A percentile compares a stretch with the other conserved stretches of the same genome.
Conservation (phyloP, 331 rosid genomes). For the Pyracantha coccinea region DNA sequence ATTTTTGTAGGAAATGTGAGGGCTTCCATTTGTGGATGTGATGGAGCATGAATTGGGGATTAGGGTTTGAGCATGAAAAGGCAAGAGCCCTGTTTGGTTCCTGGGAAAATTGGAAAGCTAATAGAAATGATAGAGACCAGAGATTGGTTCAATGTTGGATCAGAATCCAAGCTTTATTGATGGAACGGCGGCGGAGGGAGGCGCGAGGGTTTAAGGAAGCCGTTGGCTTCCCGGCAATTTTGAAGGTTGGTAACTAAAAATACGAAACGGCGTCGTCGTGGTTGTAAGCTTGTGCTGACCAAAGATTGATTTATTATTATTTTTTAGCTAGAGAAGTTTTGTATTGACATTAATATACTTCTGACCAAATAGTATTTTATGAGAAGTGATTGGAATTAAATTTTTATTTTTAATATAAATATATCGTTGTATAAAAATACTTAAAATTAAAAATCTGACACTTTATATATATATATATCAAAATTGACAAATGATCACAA, state of each 20-base stretch:
- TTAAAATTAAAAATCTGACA: no score
- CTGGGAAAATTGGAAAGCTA: background rate
- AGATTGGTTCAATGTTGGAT: background rate
- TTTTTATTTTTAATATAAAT: no score
- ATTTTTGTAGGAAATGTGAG: background rate
- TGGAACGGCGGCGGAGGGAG: background rate
- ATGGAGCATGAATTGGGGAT: slow-evolving; percentile 30
- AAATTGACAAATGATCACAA: no score
- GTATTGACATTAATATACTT: no score
- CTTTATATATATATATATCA: no score
- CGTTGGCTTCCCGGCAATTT: slow-evolving; percentile 34
- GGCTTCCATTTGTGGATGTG: slow-evolving; percentile 19
- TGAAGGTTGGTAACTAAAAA: background rate
- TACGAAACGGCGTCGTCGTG: background rate
- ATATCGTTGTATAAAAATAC: no score
- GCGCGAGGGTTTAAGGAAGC: slow-evolving; percentile 24
- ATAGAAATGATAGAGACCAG: background rate
- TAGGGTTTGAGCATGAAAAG: background rate
- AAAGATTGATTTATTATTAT: background rate
- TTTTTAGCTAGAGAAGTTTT: background rate
- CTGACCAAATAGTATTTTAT: no score
- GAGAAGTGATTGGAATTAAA: no score
- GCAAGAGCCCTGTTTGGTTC: background rate
- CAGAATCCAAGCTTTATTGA: background rate
- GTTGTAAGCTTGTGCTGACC: background rate